A percentile compares a stretch with the other conserved stretches of the same genome.
Conservation (phyloP, 1,284 basidiomycete species). For the Ceratobasidium sp. region DNA sequence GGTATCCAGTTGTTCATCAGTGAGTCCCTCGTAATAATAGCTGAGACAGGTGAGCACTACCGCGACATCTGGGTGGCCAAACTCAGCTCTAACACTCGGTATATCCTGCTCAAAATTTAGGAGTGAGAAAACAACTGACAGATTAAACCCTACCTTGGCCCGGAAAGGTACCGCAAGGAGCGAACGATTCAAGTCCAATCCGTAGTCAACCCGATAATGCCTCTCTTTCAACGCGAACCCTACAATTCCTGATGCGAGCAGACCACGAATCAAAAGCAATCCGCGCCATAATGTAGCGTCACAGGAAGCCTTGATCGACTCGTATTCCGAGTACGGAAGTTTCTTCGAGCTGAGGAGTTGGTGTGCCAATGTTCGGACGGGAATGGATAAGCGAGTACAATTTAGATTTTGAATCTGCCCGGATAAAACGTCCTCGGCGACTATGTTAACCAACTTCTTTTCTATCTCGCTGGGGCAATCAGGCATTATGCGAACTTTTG, state of each 20-base stretch:
- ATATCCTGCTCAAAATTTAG: slow-evolving; percentile 58
- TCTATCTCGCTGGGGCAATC: slow-evolving; percentile 43
- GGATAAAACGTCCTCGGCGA: slow-evolving; percentile 46
- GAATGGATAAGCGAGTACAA: slow-evolving; percentile 36
- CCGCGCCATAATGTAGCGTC: slow-evolving; percentile 46
- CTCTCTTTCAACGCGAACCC: slow-evolving; percentile 53
- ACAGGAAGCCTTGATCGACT: background rate
- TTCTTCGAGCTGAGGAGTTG: slow-evolving; percentile 45
- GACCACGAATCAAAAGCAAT: slow-evolving; percentile 55
- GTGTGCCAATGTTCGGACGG: slow-evolving; percentile 41
- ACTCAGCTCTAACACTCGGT: slow-evolving; percentile 58
- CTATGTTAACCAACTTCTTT: slow-evolving; percentile 42
- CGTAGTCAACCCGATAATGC: slow-evolving; percentile 62
- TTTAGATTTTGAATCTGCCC: slow-evolving; percentile 34
- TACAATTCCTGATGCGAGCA: slow-evolving; percentile 55
- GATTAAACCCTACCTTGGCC: slow-evolving; percentile 47
- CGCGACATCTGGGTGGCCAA: slow-evolving; percentile 62
- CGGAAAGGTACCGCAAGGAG: slow-evolving; percentile 61
- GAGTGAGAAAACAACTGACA: background rate
- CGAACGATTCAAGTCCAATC: slow-evolving; percentile 55
- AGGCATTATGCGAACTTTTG: slow-evolving; percentile 49
- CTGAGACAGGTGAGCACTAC: slow-evolving; percentile 58
- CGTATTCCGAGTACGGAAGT: slow-evolving; percentile 8
- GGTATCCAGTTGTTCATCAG: slow-evolving; percentile 50
- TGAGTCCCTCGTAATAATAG: slow-evolving; percentile 61